Evolutionary conservation across 2,329 filamentous ascomycete species (phyloP).

Genomic region (Phialocephala sp.): DNA sequence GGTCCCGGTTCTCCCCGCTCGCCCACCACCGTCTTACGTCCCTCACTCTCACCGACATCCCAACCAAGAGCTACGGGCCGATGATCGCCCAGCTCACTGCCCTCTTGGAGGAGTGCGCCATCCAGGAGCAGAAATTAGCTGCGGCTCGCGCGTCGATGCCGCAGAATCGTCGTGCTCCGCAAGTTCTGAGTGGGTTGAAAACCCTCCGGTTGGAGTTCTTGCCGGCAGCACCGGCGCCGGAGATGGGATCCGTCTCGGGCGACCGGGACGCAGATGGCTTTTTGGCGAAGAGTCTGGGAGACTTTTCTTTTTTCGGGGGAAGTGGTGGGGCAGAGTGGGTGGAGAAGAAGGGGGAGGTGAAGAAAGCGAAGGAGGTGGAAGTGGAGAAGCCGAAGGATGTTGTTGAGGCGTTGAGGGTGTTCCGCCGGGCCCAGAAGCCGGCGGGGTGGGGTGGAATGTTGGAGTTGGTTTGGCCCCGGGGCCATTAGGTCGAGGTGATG

Average conservation of each 20-base stretch:
- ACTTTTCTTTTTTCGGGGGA: slow-evolving; percentile 40
- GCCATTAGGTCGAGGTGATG: neutral
- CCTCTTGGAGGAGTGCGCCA: slow-evolving; percentile 54
- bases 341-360: slow-evolving; percentile 3
- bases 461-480: slow-evolving; percentile 63
- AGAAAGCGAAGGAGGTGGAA: slow-evolving; percentile 8
- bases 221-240: neutral
- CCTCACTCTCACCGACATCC: slow-evolving; percentile 60
- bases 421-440: slow-evolving; percentile 17
- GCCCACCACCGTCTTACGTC: slow-evolving; percentile 61
- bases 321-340: neutral
- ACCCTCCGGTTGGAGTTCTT: slow-evolving; percentile 59
- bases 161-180: slow-evolving; percentile 46
- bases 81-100: slow-evolving; percentile 53
- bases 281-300: slow-evolving; percentile 20
- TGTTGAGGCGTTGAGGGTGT: slow-evolving; percentile 30
- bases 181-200: slow-evolving; percentile 56
- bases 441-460: slow-evolving; percentile 32
- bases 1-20: slow-evolving; percentile 53
- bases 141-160: slow-evolving; percentile 23
- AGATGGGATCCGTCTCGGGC: slow-evolving; percentile 31
- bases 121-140: slow-evolving; percentile 56
- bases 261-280: slow-evolving; percentile 39
- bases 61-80: slow-evolving; percentile 57
- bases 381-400: slow-evolving; percentile 24